A percentile compares a stretch with the other conserved stretches of the same genome.
Conservation (phyloP, 1,284 basidiomycete genomes). For the Rhodotorula sp. region DNA sequence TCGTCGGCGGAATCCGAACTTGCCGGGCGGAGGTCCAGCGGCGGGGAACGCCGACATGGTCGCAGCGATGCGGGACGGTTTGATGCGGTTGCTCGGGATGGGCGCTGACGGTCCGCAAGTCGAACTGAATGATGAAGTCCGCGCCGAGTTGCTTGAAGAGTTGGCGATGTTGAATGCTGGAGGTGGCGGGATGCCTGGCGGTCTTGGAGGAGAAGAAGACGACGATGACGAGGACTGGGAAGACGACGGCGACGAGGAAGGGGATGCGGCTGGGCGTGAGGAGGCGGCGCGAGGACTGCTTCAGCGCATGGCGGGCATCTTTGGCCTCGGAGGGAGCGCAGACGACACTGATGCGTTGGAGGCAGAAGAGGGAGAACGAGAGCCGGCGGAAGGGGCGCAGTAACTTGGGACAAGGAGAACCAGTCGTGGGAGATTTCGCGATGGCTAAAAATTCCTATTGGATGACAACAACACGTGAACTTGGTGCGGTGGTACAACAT, state of each 20-base stretch:
- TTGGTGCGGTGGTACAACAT: neutral
- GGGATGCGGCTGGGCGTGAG: neutral
- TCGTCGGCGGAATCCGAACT: conserved; percentile 4
- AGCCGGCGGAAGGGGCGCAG: neutral
- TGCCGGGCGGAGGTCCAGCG: neutral
- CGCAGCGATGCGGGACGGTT: conserved; percentile 28
- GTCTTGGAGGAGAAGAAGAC: conserved; percentile 22
- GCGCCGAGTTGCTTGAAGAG: conserved; percentile 34
- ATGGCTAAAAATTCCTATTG: neutral
- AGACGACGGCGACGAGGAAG: conserved; percentile 1
- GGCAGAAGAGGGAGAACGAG: neutral
- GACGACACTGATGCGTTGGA: neutral
- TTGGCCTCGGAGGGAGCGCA: conserved; percentile 6
- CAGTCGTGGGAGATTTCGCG: neutral
- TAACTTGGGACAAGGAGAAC: no score
- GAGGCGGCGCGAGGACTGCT: conserved; percentile 11
- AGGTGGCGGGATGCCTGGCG: conserved; percentile 32
- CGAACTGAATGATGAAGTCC: conserved; percentile 30
- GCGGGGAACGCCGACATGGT: conserved; percentile 1
- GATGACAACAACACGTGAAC: conserved; percentile 1
- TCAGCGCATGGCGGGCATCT: conserved; percentile 18
- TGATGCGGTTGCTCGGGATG: conserved; percentile 34
- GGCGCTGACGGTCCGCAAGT: conserved; percentile 27
- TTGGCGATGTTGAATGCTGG: conserved; percentile 31
- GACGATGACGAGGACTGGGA: conserved; percentile 1